Conservation (phyloP, 768 basidiomycete species). For the Albatrellus ellisii region DNA sequence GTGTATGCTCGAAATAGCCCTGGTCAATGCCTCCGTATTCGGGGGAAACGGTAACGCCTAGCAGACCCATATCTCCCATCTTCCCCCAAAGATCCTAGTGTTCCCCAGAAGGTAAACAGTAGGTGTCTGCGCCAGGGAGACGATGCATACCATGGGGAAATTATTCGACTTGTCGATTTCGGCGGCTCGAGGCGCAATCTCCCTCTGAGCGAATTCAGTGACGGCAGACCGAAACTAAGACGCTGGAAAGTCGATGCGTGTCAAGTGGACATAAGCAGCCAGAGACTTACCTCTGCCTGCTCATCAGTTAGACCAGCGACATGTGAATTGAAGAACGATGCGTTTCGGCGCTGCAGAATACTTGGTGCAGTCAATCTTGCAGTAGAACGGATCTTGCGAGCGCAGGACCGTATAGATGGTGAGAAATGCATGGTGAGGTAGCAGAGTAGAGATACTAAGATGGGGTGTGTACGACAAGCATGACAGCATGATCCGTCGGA, state of each 20-base stretch:
- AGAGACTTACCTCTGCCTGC: conserved; percentile 52
- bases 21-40: conserved; percentile 73
- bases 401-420: too few species aligned
- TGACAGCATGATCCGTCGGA: too few species aligned
- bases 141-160: conserved; percentile 50
- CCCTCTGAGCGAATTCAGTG: conserved; percentile 65
- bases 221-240: conserved; percentile 72
- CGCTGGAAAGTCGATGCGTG: background rate
- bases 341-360: conserved; percentile 15
- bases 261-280: background rate
- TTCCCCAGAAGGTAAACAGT: background rate
- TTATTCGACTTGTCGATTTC: conserved; percentile 80
- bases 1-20: conserved; percentile 78
- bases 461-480: too few species aligned
- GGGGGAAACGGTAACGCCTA: conserved; percentile 74
- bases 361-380: too few species aligned
- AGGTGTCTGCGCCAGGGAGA: background rate
- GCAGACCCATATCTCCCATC: conserved; percentile 83
- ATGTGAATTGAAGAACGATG: conserved; percentile 56
- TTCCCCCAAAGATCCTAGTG: conserved; percentile 79
- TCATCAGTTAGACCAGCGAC: conserved; percentile 70
- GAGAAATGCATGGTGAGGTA: too few species aligned
- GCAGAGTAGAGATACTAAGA: too few species aligned
- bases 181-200: conserved; percentile 75
- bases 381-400: too few species aligned